phyloP scores from a whole-genome alignment of 352 stramenopile species.

The Globisporangium parvum region DNA sequence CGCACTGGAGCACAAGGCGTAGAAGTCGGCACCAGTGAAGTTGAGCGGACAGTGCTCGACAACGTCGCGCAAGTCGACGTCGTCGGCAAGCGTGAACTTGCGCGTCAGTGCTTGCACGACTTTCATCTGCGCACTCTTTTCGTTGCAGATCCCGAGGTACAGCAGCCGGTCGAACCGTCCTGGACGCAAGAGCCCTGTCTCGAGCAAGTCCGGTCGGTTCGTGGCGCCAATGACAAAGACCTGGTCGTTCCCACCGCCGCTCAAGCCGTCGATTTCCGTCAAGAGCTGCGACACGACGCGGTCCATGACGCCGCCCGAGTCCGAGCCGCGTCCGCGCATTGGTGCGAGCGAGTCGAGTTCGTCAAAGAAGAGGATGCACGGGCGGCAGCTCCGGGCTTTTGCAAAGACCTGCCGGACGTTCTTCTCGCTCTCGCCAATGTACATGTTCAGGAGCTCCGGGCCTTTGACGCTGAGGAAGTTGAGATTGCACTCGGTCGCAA shows the following conservation, averaged over 20 bases:
- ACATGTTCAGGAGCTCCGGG: constrained; percentile 95
- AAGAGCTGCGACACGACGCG: constrained; percentile 95
- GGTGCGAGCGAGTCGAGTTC: constrained; percentile 89
- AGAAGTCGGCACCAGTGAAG: constrained; percentile 84
- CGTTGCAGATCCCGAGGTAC: constrained; percentile 79
- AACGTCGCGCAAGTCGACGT: constrained; percentile 57
- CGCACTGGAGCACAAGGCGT: constrained; percentile 73
- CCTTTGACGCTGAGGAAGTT: constrained; percentile 97
- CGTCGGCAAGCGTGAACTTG: constrained; percentile 60
- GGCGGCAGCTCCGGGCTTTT: constrained; percentile 69
- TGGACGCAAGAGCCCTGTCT: constrained; percentile 91
- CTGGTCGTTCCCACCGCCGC: constrained; percentile 55
- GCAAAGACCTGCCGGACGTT: constrained; percentile 95
- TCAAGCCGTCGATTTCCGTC: constrained; percentile 91
- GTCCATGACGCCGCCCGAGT: constrained; percentile 93
- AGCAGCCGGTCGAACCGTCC: constrained; percentile 85
- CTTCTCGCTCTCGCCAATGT: constrained; percentile 97
- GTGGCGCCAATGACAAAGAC: constrained; percentile 96
- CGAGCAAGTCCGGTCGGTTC: constrained; percentile 95
- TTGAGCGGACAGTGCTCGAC: constrained; percentile 57
- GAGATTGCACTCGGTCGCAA: constrained; percentile 94
- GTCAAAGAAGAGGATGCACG: constrained; percentile 93
- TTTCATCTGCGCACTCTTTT: constrained; percentile 66
- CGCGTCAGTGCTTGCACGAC: constrained; percentile 80
- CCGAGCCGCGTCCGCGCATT: constrained; percentile 84